Evolutionary conservation across 352 stramenopile species (phyloP).

Genomic region (Blastocystis sp.): DNA sequence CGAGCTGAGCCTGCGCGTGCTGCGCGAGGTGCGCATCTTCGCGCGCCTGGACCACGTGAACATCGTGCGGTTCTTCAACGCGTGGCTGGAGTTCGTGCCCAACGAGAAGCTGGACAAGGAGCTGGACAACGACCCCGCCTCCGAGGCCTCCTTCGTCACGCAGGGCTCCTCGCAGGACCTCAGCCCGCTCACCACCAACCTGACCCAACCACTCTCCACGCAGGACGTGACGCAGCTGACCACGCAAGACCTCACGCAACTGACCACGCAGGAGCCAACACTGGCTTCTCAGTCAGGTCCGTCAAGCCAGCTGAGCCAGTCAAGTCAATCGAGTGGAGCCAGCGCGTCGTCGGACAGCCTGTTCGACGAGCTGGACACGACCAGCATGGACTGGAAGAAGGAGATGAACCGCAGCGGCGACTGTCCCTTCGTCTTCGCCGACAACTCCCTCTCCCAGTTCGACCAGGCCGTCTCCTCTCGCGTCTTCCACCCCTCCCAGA

Average conservation of each 20-base stretch:
- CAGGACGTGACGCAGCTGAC: constrained; percentile 10
- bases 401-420: not conserved
- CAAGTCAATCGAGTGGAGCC: no score
- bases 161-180: not conserved
- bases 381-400: constrained; percentile 21
- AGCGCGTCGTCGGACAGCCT: not conserved
- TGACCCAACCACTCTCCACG: not conserved
- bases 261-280: not conserved
- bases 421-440: constrained; percentile 70
- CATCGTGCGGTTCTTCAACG: constrained; percentile 80
- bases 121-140: not conserved
- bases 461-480: not conserved
- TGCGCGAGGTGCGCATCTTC: constrained; percentile 82
- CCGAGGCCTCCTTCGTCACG: constrained; percentile 4
- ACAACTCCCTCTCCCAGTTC: not conserved
- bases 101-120: not conserved
- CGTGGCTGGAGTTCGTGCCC: constrained; percentile 36
- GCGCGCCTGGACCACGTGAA: constrained; percentile 80
- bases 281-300: no score
- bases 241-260: not conserved
- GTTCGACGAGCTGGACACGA: not conserved
- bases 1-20: constrained; percentile 70
- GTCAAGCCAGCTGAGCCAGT: no score
- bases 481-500: not conserved
- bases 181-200: not conserved